Percentiles rank a stretch among this genome's conserved stretches.
Conservation (phyloP, 2,329 filamentous ascomycete genomes). For the Fusarium ambrosium region DNA sequence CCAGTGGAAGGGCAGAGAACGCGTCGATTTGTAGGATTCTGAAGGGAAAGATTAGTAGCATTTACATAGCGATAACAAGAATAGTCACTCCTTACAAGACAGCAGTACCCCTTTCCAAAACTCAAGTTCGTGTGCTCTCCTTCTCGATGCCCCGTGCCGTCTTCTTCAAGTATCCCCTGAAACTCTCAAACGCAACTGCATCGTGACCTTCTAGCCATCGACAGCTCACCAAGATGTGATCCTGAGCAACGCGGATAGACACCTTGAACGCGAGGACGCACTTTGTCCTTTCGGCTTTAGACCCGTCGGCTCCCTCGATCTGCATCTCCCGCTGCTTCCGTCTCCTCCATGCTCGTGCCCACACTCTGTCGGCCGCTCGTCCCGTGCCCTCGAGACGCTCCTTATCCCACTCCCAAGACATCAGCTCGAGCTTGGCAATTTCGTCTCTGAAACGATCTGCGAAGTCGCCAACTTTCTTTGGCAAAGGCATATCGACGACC, state of each 20-base stretch:
- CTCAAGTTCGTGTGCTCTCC: background rate
- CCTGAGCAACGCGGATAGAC: slow-evolving; percentile 57
- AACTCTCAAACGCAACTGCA: slow-evolving; percentile 83
- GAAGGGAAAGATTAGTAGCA: background rate
- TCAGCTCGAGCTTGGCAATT: slow-evolving; percentile 69
- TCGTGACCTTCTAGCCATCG: slow-evolving; percentile 81
- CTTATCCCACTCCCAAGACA: slow-evolving; percentile 73
- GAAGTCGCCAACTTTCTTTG: slow-evolving; percentile 56
- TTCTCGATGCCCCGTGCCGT: slow-evolving; percentile 39
- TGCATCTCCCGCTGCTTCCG: slow-evolving; percentile 67
- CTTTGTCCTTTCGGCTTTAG: slow-evolving; percentile 42
- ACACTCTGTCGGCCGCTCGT: slow-evolving; percentile 78
- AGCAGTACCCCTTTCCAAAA: too few species aligned
- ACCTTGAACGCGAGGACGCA: slow-evolving; percentile 72
- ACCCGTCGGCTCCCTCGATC: slow-evolving; percentile 32
- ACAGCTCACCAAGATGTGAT: slow-evolving; percentile 63
- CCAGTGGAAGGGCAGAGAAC: too few species aligned
- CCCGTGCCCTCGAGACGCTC: slow-evolving; percentile 69
- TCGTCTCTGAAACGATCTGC: slow-evolving; percentile 57
- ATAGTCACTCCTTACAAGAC: background rate
- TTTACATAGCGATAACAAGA: background rate
- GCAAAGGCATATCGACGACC: slow-evolving; percentile 60
- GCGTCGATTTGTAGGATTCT: background rate
- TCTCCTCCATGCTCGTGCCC: slow-evolving; percentile 80
- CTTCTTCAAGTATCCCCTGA: slow-evolving; percentile 81